Evolutionary conservation across 2,329 filamentous ascomycete genomes (phyloP).

Genomic region (Paecilomyces dactylethromorphus): DNA sequence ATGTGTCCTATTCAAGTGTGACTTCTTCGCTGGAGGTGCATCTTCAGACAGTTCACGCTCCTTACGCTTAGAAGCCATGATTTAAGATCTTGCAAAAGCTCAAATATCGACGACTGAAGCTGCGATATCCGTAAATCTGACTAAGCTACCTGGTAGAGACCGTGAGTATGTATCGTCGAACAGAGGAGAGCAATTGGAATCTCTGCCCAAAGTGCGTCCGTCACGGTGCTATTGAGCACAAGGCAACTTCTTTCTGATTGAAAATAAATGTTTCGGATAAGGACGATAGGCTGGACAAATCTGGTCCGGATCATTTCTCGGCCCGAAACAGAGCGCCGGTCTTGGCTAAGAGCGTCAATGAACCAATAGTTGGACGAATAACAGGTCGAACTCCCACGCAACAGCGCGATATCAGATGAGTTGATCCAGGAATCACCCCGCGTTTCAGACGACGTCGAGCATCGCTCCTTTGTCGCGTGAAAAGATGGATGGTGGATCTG

Average conservation of each 20-base stretch:
- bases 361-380: constrained; percentile 5
- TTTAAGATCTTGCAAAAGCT: constrained; percentile 3
- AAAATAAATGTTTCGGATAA: background rate
- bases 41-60: constrained; percentile 19
- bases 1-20: constrained; percentile 11
- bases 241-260: background rate
- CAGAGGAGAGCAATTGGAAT: background rate
- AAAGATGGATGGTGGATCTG: constrained; percentile 6
- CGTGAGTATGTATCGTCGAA: background rate
- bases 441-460: background rate
- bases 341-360: constrained; percentile 21
- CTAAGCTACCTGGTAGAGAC: background rate
- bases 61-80: constrained; percentile 21
- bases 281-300: background rate
- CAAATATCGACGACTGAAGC: background rate
- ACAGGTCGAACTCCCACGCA: background rate
- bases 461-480: background rate
- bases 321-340: constrained; percentile 20
- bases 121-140: background rate
- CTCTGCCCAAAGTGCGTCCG: background rate
- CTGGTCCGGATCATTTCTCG: constrained; percentile 20
- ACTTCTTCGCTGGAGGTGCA: constrained; percentile 12
- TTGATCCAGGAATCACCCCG: background rate
- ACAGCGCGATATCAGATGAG: background rate
- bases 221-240: background rate